These are phyloP conservation scores for Eucalyptus tenuipes DNA, from an alignment of 345 rosid species.

Conservation along the genomic window DNA sequence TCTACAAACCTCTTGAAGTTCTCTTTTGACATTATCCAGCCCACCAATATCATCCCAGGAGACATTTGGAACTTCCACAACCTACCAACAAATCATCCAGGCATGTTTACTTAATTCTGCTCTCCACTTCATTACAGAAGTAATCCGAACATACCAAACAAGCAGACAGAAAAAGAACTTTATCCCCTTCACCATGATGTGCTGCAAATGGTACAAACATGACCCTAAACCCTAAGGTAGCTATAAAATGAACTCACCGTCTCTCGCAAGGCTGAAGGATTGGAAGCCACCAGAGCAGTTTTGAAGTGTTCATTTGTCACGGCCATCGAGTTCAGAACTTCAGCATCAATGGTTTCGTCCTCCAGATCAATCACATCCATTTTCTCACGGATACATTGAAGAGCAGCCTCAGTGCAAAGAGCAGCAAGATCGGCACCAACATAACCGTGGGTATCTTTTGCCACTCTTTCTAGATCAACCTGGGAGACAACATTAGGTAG, in stretches of 20 bases:
- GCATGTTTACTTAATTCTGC: neutral
- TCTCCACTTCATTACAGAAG: neutral
- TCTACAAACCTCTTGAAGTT: constrained; percentile 73
- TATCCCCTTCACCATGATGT: neutral
- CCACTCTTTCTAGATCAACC: constrained; percentile 85
- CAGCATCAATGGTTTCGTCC: constrained; percentile 89
- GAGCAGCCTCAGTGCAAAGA: constrained; percentile 90
- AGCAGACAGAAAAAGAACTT: neutral
- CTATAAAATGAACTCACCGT: neutral
- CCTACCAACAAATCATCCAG: constrained; percentile 22
- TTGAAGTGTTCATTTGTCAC: constrained; percentile 84
- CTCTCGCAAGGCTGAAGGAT: constrained; percentile 6
- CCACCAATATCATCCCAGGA: constrained; percentile 94
- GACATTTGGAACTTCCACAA: constrained; percentile 89
- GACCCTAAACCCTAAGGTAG: neutral
- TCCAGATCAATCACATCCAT: constrained; percentile 95
- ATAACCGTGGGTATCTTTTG: constrained; percentile 86
- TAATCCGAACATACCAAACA: neutral
- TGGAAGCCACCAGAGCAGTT: constrained; percentile 25
- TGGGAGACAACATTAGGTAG: neutral
- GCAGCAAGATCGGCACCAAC: constrained; percentile 98
- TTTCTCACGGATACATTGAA: constrained; percentile 93
- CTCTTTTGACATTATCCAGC: constrained; percentile 84
- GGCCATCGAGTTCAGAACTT: constrained; percentile 82
- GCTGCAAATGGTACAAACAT: neutral